Evolutionary conservation across 1,284 basidiomycete genomes (phyloP), one percentile per base, ranked within the genome.

Genomic region (Tranzscheliella williamsii): DNA sequence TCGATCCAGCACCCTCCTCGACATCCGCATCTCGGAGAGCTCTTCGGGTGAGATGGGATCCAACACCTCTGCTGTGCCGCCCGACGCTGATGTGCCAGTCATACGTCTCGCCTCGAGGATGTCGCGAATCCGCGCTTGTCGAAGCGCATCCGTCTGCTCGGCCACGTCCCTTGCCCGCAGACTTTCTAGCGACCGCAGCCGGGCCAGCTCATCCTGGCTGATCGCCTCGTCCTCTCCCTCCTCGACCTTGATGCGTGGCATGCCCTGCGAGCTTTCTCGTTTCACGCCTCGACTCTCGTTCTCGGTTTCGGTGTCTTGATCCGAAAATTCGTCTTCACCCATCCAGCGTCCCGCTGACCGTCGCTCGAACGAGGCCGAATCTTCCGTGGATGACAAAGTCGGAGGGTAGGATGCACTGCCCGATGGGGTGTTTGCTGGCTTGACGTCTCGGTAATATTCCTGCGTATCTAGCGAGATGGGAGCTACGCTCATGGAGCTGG

Each of bases 1-100:
- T 34, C 70, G 36, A 17, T 66, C 68, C 26, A 73, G 37, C 15
- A 71, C 66, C 17, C 70, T 46, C 22, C 65, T 53, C 29, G 60
- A 53, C 36, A 60, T 27, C 38, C 56, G 42, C 9, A 65, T 48
- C 32, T 63, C 60, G 11, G 40, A 37, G 33, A 51, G 23, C 41
- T 52, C 50, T 20, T 57, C 51, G 13, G 44, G 44, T 24, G 43
- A 45, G 20, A 62, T 50, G 2, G 68, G 61, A 41, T 55, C 49
- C 13, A 53, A 46, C 24, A 46, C 42, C 4, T 60, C 60, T 7
- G 43, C 47, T 36, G 43, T 29, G 18, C 46, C 43, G 6, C 42
- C 33, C 9, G 11, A n/a, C 13, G 22, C 21, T 8, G 16, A 42
- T 8, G 39, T 40, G 3, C 46, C 67, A n/a, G 48, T 58, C 69